Evolutionary conservation across 208 protist species (phyloP).

Genomic region (Kentomonas sorsogonicus): DNA sequence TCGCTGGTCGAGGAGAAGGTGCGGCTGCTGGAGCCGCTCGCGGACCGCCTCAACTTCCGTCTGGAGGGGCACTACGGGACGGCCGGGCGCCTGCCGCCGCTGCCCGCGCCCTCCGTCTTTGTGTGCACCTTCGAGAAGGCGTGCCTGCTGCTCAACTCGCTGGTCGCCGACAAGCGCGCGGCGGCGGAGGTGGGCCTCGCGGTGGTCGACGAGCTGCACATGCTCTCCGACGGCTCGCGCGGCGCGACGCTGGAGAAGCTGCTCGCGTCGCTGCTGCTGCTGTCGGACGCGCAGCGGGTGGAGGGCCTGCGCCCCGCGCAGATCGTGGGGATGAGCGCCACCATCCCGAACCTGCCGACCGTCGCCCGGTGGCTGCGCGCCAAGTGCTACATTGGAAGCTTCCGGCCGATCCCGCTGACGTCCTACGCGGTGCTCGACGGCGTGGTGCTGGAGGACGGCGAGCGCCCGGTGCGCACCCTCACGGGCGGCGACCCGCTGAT

Average conservation of each 20-base stretch:
- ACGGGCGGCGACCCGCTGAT: conserved; percentile 31
- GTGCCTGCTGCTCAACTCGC: conserved; percentile 82
- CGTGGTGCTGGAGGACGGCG: conserved; percentile 42
- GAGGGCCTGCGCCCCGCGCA: conserved; percentile 30
- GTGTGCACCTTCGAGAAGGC: conserved; percentile 95
- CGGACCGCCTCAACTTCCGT: conserved; percentile 52
- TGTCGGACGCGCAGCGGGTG: conserved; percentile 15
- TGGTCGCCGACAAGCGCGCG: conserved; percentile 66
- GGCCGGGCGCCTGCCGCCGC: conserved; percentile 60
- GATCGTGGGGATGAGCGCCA: conserved; percentile 93
- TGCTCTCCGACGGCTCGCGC: conserved; percentile 83
- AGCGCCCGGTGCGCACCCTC: conserved; percentile 37
- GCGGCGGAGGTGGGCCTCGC: conserved; percentile 64
- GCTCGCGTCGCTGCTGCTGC: conserved; percentile 74
- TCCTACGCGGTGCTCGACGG: conserved; percentile 67
- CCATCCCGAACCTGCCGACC: conserved; percentile 78
- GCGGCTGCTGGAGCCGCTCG: conserved; percentile 51
- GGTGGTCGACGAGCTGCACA: conserved; percentile 95
- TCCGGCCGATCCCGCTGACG: conserved; percentile 72
- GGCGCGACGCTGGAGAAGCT: conserved; percentile 86
- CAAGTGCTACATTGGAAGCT: conserved; percentile 56
- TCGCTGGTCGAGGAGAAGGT: conserved; percentile 90
- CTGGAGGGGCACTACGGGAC: conserved; percentile 83
- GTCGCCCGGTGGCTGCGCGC: conserved; percentile 83
- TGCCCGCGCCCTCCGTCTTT: conserved; percentile 36